phyloP scores from a whole-genome alignment of 2,329 filamentous ascomycete genomes.

The Colletotrichum cereale region DNA sequence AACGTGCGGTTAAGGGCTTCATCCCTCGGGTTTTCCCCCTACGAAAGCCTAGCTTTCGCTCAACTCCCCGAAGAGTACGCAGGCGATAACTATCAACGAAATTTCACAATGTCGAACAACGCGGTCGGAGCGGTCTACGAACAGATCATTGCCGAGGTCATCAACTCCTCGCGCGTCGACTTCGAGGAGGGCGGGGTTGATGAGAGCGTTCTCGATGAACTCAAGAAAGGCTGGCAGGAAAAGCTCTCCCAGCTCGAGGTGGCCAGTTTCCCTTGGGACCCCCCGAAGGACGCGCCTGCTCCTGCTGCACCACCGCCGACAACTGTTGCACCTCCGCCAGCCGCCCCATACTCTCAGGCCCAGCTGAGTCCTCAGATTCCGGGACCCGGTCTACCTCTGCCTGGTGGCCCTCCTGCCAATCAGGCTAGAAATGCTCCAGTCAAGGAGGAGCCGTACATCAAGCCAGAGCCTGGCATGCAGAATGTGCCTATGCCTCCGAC shows the following conservation, averaged over 20 bases:
- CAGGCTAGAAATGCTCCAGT: conserved; percentile 54
- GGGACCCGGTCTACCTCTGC: conserved; percentile 47
- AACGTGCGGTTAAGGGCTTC: not conserved
- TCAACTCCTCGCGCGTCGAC: conserved; percentile 91
- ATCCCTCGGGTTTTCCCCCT: not conserved
- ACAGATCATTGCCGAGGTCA: conserved; percentile 84
- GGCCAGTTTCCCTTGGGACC: conserved; percentile 93
- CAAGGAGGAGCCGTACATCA: conserved; percentile 61
- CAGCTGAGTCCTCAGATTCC: conserved; percentile 52
- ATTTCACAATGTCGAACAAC: conserved; percentile 67
- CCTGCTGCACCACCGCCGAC: conserved; percentile 52
- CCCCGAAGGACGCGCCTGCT: conserved; percentile 68
- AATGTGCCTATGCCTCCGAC: conserved; percentile 37
- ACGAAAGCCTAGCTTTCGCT: not conserved
- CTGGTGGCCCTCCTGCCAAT: conserved; percentile 51
- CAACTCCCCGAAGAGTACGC: not conserved
- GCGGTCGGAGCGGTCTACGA: conserved; percentile 83
- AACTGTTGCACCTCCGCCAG: conserved; percentile 43
- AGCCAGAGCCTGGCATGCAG: conserved; percentile 60
- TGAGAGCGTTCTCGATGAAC: conserved; percentile 84
- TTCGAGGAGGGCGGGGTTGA: conserved; percentile 98
- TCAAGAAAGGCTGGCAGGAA: conserved; percentile 91
- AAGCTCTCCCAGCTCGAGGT: conserved; percentile 89
- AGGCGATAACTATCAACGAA: conserved; percentile 7
- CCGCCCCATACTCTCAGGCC: conserved; percentile 50